A percentile compares a stretch with the other conserved stretches of the same genome.
phyloP scores from a whole-genome alignment of 805 yeast species.

The Starmerella apicola region DNA sequence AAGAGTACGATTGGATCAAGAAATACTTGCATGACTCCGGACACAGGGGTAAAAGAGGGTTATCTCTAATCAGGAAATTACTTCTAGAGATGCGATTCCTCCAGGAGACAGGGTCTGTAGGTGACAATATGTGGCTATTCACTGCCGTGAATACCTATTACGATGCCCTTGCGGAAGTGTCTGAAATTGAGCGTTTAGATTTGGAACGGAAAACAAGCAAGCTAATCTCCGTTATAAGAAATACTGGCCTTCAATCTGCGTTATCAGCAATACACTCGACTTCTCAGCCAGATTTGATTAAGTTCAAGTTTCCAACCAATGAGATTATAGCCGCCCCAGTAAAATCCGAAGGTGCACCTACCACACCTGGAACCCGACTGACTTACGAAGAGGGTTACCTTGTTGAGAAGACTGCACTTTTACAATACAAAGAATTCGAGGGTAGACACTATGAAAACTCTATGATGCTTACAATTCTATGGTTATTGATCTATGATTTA shows the following conservation, averaged over 20 bases:
- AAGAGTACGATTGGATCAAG: slow-evolving; percentile 20
- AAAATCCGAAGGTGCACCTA: not conserved
- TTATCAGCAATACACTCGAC: slow-evolving; percentile 3
- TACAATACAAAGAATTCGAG: slow-evolving; percentile 25
- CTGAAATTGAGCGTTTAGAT: slow-evolving; percentile 19
- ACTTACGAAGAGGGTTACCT: slow-evolving; percentile 12
- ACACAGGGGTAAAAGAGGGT: slow-evolving; percentile 18
- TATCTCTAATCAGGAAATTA: slow-evolving; percentile 20
- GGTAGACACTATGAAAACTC: slow-evolving; percentile 30
- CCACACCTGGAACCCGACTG: slow-evolving; percentile 9
- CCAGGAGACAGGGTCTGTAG: slow-evolving; percentile 14
- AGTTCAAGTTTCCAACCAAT: slow-evolving; percentile 6
- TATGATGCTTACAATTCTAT: slow-evolving; percentile 23
- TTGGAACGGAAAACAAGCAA: slow-evolving; percentile 20
- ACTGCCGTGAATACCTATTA: slow-evolving; percentile 22
- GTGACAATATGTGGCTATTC: slow-evolving; percentile 19
- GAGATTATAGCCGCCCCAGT: slow-evolving; percentile 10
- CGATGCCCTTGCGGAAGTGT: slow-evolving; percentile 20
- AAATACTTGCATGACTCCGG: slow-evolving; percentile 16
- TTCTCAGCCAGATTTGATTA: not conserved
- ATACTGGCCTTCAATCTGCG: slow-evolving; percentile 17
- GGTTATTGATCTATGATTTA: slow-evolving; percentile 25
- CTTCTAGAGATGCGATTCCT: slow-evolving; percentile 21
- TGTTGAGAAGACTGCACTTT: slow-evolving; percentile 28
- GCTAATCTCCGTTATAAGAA: slow-evolving; percentile 14